phyloP scores from a whole-genome alignment of 257 asterid species.

The Mitragyna speciosa region DNA sequence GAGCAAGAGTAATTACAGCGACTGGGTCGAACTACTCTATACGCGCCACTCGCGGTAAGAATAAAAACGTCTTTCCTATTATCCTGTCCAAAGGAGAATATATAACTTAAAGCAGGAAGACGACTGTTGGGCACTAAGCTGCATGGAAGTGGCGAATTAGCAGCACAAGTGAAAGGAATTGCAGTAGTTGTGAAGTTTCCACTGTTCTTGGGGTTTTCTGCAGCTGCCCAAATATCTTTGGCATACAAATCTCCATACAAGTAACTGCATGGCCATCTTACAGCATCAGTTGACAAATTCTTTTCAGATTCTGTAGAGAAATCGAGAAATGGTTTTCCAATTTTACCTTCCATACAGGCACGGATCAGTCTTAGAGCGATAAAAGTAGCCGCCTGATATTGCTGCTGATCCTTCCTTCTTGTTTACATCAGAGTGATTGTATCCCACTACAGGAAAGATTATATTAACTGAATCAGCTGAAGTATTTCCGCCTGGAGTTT shows the following conservation, averaged over 20 bases:
- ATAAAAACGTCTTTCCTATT: conserved; percentile 63
- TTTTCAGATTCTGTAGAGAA: not conserved
- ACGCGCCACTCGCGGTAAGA: conserved; percentile 70
- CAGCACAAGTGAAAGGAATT: conserved; percentile 70
- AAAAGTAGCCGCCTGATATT: conserved; percentile 77
- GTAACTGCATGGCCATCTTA: conserved; percentile 53
- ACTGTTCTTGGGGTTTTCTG: conserved; percentile 66
- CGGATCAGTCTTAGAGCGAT: conserved; percentile 81
- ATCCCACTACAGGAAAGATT: conserved; percentile 76
- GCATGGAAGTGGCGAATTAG: conserved; percentile 75
- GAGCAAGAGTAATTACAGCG: conserved; percentile 82
- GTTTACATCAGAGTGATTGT: conserved; percentile 61
- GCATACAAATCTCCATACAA: conserved; percentile 84
- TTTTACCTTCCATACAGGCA: conserved; percentile 87
- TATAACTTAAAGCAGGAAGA: conserved; percentile 64
- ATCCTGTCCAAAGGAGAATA: conserved; percentile 85
- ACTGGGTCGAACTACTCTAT: conserved; percentile 85
- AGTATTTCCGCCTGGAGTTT: conserved; percentile 60
- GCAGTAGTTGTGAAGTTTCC: conserved; percentile 68
- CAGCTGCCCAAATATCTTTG: conserved; percentile 69
- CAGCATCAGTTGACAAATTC: not conserved
- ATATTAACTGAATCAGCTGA: conserved; percentile 52
- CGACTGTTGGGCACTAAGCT: conserved; percentile 61
- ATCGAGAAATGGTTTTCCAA: not conserved
- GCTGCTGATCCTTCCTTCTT: conserved; percentile 81